These are phyloP conservation scores for Hymenoscyphus fraxineus DNA, from an alignment of 2,329 filamentous ascomycete genomes.

Conservation along the genomic window DNA sequence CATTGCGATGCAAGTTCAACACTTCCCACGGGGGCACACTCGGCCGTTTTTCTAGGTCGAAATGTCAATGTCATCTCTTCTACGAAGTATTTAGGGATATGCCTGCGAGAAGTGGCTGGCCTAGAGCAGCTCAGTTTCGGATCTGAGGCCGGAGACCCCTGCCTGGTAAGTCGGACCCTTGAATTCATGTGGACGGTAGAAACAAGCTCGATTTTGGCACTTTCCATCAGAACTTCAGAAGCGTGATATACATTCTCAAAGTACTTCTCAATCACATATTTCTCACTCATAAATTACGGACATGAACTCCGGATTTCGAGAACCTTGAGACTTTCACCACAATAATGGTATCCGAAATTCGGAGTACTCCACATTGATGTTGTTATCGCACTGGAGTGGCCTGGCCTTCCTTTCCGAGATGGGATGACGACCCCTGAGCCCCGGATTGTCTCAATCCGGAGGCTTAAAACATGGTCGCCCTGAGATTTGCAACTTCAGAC, in stretches of 20 bases:
- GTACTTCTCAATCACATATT: too few species aligned
- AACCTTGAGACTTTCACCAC: too few species aligned
- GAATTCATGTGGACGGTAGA: not conserved
- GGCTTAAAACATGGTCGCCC: not conserved
- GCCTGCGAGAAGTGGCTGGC: not conserved
- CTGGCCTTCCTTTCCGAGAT: not conserved
- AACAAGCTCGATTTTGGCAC: not conserved
- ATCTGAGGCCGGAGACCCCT: not conserved
- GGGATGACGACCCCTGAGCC: not conserved
- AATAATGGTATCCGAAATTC: too few species aligned
- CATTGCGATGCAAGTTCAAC: not conserved
- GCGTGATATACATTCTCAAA: too few species aligned
- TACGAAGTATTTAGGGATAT: not conserved
- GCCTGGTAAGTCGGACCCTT: not conserved
- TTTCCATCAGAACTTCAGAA: not conserved
- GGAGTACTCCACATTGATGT: too few species aligned
- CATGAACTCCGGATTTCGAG: too few species aligned
- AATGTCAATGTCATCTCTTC: not conserved
- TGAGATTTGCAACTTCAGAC: constrained; percentile 1
- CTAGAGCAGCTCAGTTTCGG: not conserved
- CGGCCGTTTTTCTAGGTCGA: not conserved
- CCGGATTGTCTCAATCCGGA: not conserved
- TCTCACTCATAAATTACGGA: too few species aligned
- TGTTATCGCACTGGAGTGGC: not conserved
- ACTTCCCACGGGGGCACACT: not conserved